phyloP scores from a whole-genome alignment of 306 rosid genomes.

The Begonia peltatifolia region DNA sequence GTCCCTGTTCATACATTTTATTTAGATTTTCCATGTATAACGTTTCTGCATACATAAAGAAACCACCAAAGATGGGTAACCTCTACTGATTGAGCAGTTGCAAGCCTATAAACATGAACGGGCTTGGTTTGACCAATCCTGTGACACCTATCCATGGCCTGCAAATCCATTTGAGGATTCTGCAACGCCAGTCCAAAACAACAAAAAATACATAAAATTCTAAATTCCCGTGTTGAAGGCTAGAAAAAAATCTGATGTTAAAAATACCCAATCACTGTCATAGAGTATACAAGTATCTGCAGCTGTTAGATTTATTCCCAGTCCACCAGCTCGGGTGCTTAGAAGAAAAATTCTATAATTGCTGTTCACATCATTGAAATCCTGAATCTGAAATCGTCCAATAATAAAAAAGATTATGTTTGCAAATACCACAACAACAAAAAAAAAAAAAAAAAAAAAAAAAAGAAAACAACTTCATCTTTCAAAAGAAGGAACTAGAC shows the following conservation, averaged over 20 bases:
- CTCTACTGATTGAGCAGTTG: constrained; percentile 92
- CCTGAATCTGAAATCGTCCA: constrained; percentile 33
- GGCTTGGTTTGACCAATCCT: constrained; percentile 95
- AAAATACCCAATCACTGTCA: constrained; percentile 92
- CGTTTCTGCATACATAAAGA: neutral
- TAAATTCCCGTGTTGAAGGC: neutral
- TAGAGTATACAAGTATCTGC: constrained; percentile 97
- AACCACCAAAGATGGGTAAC: constrained; percentile 17
- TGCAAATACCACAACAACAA: no score
- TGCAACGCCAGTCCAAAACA: constrained; percentile 12
- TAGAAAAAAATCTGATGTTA: constrained; percentile 2
- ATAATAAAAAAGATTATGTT: no score
- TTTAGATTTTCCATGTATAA: neutral
- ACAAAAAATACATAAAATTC: neutral
- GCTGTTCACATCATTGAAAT: constrained; percentile 62
- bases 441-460: no score
- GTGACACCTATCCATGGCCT: constrained; percentile 99
- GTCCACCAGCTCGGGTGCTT: constrained; percentile 96
- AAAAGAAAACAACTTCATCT: no score
- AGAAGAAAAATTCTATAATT: constrained; percentile 54
- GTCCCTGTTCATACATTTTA: constrained; percentile 45
- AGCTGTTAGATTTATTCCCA: constrained; percentile 94
- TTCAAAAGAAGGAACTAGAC: no score
- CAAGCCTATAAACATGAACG: constrained; percentile 92
- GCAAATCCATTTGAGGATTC: constrained; percentile 98